Evolutionary conservation across 2,329 filamentous ascomycete genomes (phyloP).

Genomic region (Diaporthe eres): DNA sequence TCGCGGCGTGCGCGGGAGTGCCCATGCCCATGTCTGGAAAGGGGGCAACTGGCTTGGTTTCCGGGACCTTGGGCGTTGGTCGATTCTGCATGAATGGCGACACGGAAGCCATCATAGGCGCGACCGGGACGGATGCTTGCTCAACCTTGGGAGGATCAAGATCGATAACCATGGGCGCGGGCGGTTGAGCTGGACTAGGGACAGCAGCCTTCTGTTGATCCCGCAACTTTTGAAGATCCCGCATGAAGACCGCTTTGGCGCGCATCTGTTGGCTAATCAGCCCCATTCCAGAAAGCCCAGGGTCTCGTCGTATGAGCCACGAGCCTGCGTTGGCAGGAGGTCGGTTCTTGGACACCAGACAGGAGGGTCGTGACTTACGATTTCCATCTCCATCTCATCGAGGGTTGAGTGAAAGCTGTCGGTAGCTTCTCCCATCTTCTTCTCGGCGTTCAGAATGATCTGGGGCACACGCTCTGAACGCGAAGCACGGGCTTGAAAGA

Average conservation of each 20-base stretch:
- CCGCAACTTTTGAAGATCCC: constrained; percentile 38
- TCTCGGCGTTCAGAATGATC: constrained; percentile 36
- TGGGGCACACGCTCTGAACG: constrained; percentile 36
- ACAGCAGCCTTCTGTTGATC: constrained; percentile 33
- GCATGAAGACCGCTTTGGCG: constrained; percentile 41
- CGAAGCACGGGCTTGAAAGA: constrained; percentile 31
- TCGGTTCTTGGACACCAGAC: neutral
- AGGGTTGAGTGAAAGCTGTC: constrained; percentile 41
- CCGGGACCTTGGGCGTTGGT: constrained; percentile 32
- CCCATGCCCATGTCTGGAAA: constrained; percentile 42
- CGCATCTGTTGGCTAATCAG: constrained; percentile 36
- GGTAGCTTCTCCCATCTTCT: constrained; percentile 40
- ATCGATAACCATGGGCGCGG: constrained; percentile 42
- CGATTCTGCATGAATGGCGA: constrained; percentile 38
- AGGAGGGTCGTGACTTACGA: constrained; percentile 34
- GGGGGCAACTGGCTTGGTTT: constrained; percentile 39
- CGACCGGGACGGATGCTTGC: constrained; percentile 38
- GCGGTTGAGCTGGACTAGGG: constrained; percentile 34
- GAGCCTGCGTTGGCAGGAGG: neutral
- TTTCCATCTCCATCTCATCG: constrained; percentile 42
- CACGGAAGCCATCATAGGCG: constrained; percentile 39
- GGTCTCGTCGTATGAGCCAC: neutral
- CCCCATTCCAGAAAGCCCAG: neutral
- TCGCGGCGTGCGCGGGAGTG: constrained; percentile 10
- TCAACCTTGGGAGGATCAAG: constrained; percentile 35